Evolutionary conservation across 2,329 filamentous ascomycete genomes (phyloP).

Genomic region (Verticillium zaregamsianum): DNA sequence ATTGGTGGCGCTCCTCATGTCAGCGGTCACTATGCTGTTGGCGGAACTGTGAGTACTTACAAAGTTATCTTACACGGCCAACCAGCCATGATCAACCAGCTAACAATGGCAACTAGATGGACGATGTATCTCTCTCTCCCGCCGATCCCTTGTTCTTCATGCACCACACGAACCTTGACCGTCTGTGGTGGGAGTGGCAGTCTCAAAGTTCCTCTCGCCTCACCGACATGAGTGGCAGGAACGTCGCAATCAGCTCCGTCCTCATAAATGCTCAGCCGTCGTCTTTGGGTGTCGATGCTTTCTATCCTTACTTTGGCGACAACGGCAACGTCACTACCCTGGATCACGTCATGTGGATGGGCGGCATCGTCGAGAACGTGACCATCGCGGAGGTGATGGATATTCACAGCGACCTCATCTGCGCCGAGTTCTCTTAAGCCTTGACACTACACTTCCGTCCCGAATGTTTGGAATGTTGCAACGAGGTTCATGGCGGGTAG

Average conservation of each 20-base stretch:
- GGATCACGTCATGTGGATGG: conserved; percentile 6
- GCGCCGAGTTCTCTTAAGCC: not conserved
- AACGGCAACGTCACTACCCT: conserved; percentile 6
- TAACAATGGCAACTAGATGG: not conserved
- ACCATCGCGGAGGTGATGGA: conserved; percentile 9
- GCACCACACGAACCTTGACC: not conserved
- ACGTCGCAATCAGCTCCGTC: conserved; percentile 1
- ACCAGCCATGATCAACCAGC: not conserved
- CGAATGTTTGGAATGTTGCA: not conserved
- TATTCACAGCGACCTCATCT: conserved; percentile 6
- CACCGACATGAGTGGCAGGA: conserved; percentile 5
- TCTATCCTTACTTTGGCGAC: conserved; percentile 7
- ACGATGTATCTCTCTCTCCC: conserved; percentile 6
- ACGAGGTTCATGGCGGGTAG: not conserved
- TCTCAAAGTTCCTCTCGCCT: conserved; percentile 2
- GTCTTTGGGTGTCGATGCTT: not conserved
- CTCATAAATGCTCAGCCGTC: not conserved
- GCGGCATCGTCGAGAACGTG: conserved; percentile 5
- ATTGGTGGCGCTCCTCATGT: conserved; percentile 4
- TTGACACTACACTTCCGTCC: not conserved
- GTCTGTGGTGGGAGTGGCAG: not conserved
- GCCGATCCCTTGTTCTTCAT: not conserved
- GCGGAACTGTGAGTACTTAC: conserved; percentile 5
- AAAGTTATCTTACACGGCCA: not conserved
- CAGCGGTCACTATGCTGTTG: conserved; percentile 8